Evolutionary conservation across 2,329 filamentous ascomycete genomes (phyloP).

Genomic region (Venturia oleaginea): DNA sequence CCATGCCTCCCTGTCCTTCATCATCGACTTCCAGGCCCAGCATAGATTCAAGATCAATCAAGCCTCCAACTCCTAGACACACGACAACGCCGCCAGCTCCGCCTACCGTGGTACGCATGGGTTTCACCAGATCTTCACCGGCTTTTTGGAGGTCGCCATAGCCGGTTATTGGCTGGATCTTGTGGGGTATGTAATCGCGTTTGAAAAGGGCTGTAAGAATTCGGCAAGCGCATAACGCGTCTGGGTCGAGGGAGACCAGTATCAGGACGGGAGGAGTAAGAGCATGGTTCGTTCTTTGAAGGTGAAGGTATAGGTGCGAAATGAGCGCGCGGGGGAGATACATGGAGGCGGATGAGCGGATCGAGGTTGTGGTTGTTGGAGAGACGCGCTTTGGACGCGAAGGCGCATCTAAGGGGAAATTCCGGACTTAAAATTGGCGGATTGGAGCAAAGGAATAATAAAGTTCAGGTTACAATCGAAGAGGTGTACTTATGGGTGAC

Average conservation of each 20-base stretch:
- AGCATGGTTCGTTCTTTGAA: slow-evolving; percentile 79
- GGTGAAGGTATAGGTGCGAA: slow-evolving; percentile 82
- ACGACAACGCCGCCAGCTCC: slow-evolving; percentile 83
- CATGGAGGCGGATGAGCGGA: slow-evolving; percentile 44
- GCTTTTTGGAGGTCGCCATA: slow-evolving; percentile 81
- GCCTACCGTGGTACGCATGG: slow-evolving; percentile 78
- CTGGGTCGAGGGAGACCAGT: slow-evolving; percentile 86
- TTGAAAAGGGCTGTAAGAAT: slow-evolving; percentile 91
- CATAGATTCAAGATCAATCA: slow-evolving; percentile 76
- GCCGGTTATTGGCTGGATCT: slow-evolving; percentile 88
- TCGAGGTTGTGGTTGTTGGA: background rate
- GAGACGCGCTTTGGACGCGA: slow-evolving; percentile 12
- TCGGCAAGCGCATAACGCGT: slow-evolving; percentile 89
- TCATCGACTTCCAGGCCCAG: slow-evolving; percentile 66
- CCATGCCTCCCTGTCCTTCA: slow-evolving; percentile 52
- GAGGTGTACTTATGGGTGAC: background rate
- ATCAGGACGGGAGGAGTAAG: slow-evolving; percentile 84
- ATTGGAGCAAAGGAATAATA: background rate
- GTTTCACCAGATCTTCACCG: slow-evolving; percentile 67
- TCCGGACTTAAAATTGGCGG: background rate
- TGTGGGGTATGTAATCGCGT: slow-evolving; percentile 95
- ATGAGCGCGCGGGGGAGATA: slow-evolving; percentile 88
- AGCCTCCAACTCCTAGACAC: slow-evolving; percentile 84
- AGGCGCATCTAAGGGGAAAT: slow-evolving; percentile 1
- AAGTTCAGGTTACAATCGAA: background rate